Conservation (phyloP, 2,329 filamentous ascomycete species). For the Emergomyces pasteurianus region DNA sequence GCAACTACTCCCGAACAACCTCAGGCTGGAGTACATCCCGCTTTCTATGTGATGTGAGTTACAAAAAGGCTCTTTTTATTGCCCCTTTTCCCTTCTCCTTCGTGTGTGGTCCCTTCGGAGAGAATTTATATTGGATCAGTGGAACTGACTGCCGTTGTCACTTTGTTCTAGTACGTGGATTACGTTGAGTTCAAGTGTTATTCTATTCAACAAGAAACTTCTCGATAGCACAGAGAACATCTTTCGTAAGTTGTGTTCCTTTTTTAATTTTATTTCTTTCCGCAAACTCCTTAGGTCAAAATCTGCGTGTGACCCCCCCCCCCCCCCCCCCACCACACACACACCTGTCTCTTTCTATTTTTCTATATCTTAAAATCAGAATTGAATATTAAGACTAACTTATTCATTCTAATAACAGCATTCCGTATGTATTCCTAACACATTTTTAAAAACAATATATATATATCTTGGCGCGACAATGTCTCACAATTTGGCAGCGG, state of each 20-base stretch:
- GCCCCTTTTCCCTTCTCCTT: neutral
- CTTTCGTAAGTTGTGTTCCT: conserved; percentile 52
- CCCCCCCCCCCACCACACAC: neutral
- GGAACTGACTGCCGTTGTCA: too few relatives aligned
- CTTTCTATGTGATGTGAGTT: conserved; percentile 64
- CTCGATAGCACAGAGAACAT: conserved; percentile 57
- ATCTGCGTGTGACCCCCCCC: too few relatives aligned
- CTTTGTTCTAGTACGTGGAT: conserved; percentile 65
- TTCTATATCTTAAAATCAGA: neutral
- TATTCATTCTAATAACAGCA: conserved; percentile 17
- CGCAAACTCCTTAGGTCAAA: too few relatives aligned
- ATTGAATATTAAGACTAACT: neutral
- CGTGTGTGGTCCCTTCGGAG: neutral
- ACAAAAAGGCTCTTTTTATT: neutral
- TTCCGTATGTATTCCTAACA: conserved; percentile 31
- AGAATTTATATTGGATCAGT: neutral
- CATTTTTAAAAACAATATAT: neutral
- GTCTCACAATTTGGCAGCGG: conserved; percentile 23
- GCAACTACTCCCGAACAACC: conserved; percentile 58
- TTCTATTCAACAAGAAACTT: conserved; percentile 99
- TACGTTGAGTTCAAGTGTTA: conserved; percentile 79
- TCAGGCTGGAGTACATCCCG: conserved; percentile 59
- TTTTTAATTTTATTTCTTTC: neutral
- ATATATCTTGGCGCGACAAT: neutral
- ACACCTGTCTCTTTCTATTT: neutral